Percentiles rank a stretch among this genome's conserved stretches.
phyloP scores from a whole-genome alignment of 2,329 filamentous ascomycete species.

The Aotearoamyces nothofagi region DNA sequence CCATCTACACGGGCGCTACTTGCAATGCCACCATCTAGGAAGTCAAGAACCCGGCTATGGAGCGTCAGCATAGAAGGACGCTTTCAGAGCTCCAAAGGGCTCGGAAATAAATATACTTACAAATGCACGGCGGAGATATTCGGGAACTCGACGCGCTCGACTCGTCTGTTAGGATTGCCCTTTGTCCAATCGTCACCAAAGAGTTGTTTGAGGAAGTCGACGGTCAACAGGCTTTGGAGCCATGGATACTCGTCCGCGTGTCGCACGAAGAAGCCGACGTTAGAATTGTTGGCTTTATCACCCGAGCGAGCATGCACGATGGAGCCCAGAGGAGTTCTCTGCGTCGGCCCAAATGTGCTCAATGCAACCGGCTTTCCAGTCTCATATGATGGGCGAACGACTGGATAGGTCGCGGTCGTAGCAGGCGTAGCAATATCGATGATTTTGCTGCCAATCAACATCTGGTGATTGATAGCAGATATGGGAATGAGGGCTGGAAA shows the following conservation, averaged over 20 bases:
- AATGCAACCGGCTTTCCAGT: conserved; percentile 2
- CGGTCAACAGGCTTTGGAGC: conserved; percentile 7
- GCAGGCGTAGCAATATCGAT: conserved; percentile 3
- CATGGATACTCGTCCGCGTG: conserved; percentile 8
- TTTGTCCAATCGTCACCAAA: conserved; percentile 7
- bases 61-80: conserved; percentile 3
- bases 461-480: conserved; percentile 7
- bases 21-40: conserved; percentile 17
- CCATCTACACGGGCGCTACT: conserved; percentile 7
- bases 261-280: conserved; percentile 20
- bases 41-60: conserved; percentile 15
- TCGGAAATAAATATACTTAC: conserved; percentile 25
- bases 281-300: conserved; percentile 21
- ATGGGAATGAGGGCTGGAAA: conserved; percentile 21
- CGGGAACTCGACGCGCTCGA: conserved; percentile 25
- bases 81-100: conserved; percentile 15
- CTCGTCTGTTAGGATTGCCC: too few species aligned
- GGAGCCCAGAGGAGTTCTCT: conserved; percentile 16
- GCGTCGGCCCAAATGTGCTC: conserved; percentile 15
- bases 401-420: conserved; percentile 5
- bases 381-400: conserved; percentile 6
- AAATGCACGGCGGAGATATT: conserved; percentile 24
- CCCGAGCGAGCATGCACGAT: conserved; percentile 21
- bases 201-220: conserved; percentile 4
- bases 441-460: conserved; percentile 2